Percentiles rank a stretch among this genome's conserved stretches.
Conservation (phyloP, 176 grass and related monocot species). For the Paspalum vaginatum region DNA sequence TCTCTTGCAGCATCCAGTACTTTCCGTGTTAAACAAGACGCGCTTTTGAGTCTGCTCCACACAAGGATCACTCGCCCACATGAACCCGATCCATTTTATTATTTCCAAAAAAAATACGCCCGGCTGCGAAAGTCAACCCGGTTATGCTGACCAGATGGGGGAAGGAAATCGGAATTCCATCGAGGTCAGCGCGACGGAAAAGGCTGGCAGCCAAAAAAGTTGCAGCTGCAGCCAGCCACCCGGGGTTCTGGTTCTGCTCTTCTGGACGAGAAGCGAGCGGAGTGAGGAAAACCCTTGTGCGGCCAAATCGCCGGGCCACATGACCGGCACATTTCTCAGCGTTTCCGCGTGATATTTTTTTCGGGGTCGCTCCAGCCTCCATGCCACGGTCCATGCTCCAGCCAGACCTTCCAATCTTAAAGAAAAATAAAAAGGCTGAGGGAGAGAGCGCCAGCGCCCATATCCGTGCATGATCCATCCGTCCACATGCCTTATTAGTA, state of each 20-base stretch:
- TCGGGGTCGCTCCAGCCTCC: neutral
- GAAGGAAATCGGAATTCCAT: too few species aligned
- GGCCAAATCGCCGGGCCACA: constrained; percentile 41
- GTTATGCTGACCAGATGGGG: neutral
- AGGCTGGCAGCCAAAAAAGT: constrained; percentile 20
- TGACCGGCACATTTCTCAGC: constrained; percentile 44
- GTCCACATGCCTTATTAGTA: neutral
- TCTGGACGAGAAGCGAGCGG: neutral
- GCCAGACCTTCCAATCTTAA: neutral
- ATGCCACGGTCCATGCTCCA: constrained; percentile 29
- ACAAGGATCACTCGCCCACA: constrained; percentile 27
- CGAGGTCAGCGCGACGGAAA: constrained; percentile 27
- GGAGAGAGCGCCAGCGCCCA: neutral
- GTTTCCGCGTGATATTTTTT: constrained; percentile 35
- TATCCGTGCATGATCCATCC: constrained; percentile 30
- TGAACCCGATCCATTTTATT: neutral
- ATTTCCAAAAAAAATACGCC: neutral
- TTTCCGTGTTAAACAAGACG: neutral
- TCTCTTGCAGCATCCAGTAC: neutral
- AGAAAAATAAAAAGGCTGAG: neutral
- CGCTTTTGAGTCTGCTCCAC: constrained; percentile 20
- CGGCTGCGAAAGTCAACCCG: constrained; percentile 23
- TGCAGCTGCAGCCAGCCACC: neutral
- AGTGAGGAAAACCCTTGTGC: neutral
- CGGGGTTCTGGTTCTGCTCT: neutral